A percentile compares a stretch with the other conserved stretches of the same genome.
Conservation (phyloP, 225 moss, liverwort and hornwort genomes). For the Bryoerythrophyllum caledonicum region DNA sequence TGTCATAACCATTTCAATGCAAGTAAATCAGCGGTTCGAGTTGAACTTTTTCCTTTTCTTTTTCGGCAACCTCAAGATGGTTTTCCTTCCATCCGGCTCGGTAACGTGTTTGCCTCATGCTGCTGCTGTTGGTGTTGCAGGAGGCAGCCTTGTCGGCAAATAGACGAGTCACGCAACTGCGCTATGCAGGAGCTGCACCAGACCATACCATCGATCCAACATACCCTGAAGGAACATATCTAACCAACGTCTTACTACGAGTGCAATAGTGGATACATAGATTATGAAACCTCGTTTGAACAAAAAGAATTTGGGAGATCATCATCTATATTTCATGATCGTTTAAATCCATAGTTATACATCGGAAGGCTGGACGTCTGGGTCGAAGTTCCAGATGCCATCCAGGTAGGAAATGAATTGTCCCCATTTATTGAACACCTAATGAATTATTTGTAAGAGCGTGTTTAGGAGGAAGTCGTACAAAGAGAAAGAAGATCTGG, state of each 20-base stretch:
- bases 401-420: neutral
- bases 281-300: neutral
- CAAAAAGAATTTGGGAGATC: neutral
- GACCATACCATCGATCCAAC: constrained; percentile 84
- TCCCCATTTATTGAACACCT: too few relatives aligned
- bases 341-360: neutral
- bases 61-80: neutral
- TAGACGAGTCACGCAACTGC: constrained; percentile 70
- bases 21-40: neutral
- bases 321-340: neutral
- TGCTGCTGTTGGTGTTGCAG: constrained; percentile 41
- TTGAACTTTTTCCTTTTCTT: neutral
- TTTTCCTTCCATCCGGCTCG: neutral
- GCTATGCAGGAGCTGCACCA: constrained; percentile 75
- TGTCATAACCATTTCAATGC: neutral
- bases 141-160: constrained; percentile 68
- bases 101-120: neutral
- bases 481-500: too few relatives aligned
- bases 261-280: constrained; percentile 34
- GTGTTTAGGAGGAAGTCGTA: too few relatives aligned
- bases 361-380: neutral
- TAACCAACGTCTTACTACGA: constrained; percentile 65
- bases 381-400: neutral
- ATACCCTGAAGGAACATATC: constrained; percentile 76
- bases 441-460: too few relatives aligned